Evolutionary conservation across 306 rosid genomes (phyloP), one percentile per base, ranked within the genome.

Genomic region (Adenanthera pavonina): DNA sequence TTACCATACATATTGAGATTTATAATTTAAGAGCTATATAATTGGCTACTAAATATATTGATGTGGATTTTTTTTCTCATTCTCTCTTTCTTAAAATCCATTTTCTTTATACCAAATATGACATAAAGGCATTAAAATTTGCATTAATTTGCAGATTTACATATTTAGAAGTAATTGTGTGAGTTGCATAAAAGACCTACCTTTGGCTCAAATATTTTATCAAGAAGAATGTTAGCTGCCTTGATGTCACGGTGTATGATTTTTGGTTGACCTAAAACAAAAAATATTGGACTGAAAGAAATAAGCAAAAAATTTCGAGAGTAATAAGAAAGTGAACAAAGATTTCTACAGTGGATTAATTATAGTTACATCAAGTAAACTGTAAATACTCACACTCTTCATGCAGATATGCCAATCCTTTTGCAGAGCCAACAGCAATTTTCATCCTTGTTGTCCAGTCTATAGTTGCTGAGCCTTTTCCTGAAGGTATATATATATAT

Each of bases 191-290:
- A 25, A 25, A 70, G 62, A 11, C 40, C 48, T 78, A 87, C 94
- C 91, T 87, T 89, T 38, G 91, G 86, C 75, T 87, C 89, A 61
- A 91, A 91, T 43, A 60, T 53, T n/a, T 75, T 25, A 81, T 91
- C 86, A 71, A 89, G 80, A 78, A 91, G 94, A 76, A 91, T 87
- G 80, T 91, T 91, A 14, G 94, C 79, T 33, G 90, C 91, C 84
- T 91, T 91, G 79, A 91, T 87, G 62, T 89, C 92, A 4, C 94
- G 92, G 56, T 91, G 94, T 74, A 91, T 85, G 85, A 87, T 85
- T 78, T 74, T 87, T n/a, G 89, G 91, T 54, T 86, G 66, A 85
- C 92, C 91, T 91, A 81, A 56, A 77, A 57, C 34, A 40, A 52
- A 19, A 19, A n/a, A 82, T 9, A 83, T 64, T 4, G 46, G 46